phyloP scores from a whole-genome alignment of 768 basidiomycete species.

The Daedaleopsis sinensis region DNA sequence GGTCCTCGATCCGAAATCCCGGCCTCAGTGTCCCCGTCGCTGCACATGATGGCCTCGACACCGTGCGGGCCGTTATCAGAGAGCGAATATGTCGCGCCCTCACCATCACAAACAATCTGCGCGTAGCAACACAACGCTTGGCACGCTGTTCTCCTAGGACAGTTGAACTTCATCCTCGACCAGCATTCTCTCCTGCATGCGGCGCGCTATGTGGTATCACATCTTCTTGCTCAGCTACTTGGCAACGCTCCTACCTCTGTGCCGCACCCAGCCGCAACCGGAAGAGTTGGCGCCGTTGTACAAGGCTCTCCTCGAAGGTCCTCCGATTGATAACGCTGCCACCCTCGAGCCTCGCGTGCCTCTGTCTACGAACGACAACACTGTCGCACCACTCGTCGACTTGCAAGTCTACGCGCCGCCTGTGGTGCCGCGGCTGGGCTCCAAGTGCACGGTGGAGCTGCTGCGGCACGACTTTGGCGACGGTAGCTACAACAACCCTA shows the following conservation, averaged over 20 bases:
- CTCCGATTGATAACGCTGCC: not conserved
- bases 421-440: conserved; percentile 1
- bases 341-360: conserved; percentile 7
- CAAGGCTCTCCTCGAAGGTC: not conserved
- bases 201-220: not conserved
- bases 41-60: not conserved
- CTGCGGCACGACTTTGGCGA: conserved; percentile 13
- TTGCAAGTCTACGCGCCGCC: conserved; percentile 16
- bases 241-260: not conserved
- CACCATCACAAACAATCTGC: not conserved
- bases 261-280: not conserved
- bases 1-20: not conserved
- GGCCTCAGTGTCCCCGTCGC: not conserved
- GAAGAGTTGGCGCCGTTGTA: conserved; percentile 7
- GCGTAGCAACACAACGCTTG: not conserved
- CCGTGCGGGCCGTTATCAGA: not conserved
- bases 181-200: not conserved
- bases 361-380: conserved; percentile 8
- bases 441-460: conserved; percentile 8
- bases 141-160: not conserved
- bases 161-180: not conserved
- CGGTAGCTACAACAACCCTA: conserved; percentile 14
- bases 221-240: not conserved
- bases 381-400: conserved; percentile 8
- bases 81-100: too few species aligned